These are phyloP conservation scores for Globisporangium cylindrosporum DNA, from an alignment of 352 stramenopile species.

Conservation along the genomic window DNA sequence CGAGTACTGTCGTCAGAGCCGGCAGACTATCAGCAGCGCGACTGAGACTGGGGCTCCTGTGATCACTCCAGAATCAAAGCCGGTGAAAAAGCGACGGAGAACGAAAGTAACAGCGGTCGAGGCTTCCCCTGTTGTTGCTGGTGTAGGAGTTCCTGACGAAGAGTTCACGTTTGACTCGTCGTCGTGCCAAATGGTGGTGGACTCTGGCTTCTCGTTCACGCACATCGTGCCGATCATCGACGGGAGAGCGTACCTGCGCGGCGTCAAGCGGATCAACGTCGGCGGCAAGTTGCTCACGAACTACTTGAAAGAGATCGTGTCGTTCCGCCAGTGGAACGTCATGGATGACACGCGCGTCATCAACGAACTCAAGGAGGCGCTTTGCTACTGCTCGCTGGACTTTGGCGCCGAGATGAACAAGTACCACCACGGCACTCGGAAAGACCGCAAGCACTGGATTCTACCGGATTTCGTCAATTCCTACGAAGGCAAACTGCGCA, in stretches of 20 bases:
- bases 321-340: conserved; percentile 95
- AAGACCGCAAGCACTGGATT: conserved; percentile 61
- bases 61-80: not conserved
- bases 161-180: conserved; percentile 39
- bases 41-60: not conserved
- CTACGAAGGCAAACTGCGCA: conserved; percentile 48
- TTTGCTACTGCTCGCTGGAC: conserved; percentile 89
- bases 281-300: conserved; percentile 96
- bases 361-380: conserved; percentile 85
- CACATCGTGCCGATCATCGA: conserved; percentile 92
- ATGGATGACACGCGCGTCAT: conserved; percentile 87
- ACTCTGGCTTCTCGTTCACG: conserved; percentile 95
- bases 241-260: conserved; percentile 38
- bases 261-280: conserved; percentile 86
- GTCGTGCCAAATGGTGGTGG: conserved; percentile 83
- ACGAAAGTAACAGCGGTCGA: not conserved
- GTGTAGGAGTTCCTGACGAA: not conserved
- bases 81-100: conserved; percentile 23
- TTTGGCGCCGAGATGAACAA: conserved; percentile 78
- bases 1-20: conserved; percentile 24
- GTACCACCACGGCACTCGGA: conserved; percentile 28
- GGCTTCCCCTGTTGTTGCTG: not conserved
- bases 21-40: conserved; percentile 2
- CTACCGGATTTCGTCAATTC: conserved; percentile 80
- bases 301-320: conserved; percentile 96